Evolutionary conservation across 495 filamentous ascomycete species (phyloP).

Genomic region (Penicillium taxi): DNA sequence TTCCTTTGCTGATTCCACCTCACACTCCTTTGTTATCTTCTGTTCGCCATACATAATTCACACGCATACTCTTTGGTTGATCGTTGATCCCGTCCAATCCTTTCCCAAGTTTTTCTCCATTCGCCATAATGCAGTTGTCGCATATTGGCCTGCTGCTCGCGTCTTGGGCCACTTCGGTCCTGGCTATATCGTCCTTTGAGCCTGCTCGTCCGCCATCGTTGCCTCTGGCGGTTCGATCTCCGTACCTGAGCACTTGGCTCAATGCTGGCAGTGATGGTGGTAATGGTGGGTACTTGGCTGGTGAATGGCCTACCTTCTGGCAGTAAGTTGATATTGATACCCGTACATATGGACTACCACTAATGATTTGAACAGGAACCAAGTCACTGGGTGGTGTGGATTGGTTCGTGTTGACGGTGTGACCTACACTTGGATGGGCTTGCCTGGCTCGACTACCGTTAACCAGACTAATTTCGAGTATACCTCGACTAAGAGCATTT

Average conservation of each 20-base stretch:
- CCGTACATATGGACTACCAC: not conserved
- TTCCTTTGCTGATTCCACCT: slow-evolving; percentile 7
- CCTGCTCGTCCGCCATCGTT: slow-evolving; percentile 50
- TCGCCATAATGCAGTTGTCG: slow-evolving; percentile 24
- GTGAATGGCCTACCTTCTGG: slow-evolving; percentile 51
- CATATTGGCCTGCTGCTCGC: slow-evolving; percentile 18
- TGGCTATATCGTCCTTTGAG: slow-evolving; percentile 40
- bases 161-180: slow-evolving; percentile 19
- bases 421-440: slow-evolving; percentile 52
- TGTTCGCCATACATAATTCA: slow-evolving; percentile 12
- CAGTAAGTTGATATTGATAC: slow-evolving; percentile 30
- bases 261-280: slow-evolving; percentile 44
- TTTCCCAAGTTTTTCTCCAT: slow-evolving; percentile 8
- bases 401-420: slow-evolving; percentile 49
- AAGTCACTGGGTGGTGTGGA: slow-evolving; percentile 48
- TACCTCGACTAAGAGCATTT: slow-evolving; percentile 51
- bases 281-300: slow-evolving; percentile 51
- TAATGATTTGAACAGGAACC: slow-evolving; percentile 25
- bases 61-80: slow-evolving; percentile 19
- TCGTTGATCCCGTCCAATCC: slow-evolving; percentile 17
- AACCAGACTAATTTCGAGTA: slow-evolving; percentile 48
- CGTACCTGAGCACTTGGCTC: slow-evolving; percentile 51
- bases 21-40: slow-evolving; percentile 7
- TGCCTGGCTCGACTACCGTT: slow-evolving; percentile 30
- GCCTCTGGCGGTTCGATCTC: slow-evolving; percentile 51